These are phyloP conservation scores for Psidium friedrichsthalianum DNA, from an alignment of 345 rosid species.

Conservation along the genomic window DNA sequence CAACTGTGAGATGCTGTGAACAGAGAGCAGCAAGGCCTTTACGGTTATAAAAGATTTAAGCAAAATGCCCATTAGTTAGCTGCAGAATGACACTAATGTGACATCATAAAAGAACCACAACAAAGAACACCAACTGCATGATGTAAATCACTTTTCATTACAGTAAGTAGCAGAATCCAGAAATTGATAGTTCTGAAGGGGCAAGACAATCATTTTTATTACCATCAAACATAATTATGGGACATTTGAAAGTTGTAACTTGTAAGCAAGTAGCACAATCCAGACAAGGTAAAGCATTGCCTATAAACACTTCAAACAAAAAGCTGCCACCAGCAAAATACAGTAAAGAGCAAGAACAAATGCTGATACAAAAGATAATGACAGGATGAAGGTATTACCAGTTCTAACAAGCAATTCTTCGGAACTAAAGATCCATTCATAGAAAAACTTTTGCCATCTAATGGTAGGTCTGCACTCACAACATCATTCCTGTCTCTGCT, in stretches of 20 bases:
- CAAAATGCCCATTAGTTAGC: not conserved
- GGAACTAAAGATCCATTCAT: slow-evolving; percentile 22
- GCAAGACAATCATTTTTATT: not conserved
- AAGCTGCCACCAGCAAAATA: not conserved
- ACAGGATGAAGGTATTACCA: slow-evolving; percentile 39
- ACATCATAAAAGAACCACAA: not conserved
- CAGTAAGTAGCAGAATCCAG: not conserved
- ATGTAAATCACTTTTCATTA: not conserved
- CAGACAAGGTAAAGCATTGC: not conserved
- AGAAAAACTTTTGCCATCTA: slow-evolving; percentile 18
- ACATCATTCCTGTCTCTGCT: slow-evolving; percentile 14
- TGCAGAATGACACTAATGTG: not conserved
- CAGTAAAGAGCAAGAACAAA: not conserved
- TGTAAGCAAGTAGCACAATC: not conserved
- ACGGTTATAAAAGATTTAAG: not conserved
- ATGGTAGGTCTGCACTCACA: slow-evolving; percentile 11
- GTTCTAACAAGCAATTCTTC: slow-evolving; percentile 51
- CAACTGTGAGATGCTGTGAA: not conserved
- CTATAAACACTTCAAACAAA: not conserved
- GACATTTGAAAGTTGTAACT: not conserved
- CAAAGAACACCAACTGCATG: not conserved
- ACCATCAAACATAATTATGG: not conserved
- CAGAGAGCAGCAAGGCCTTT: not conserved
- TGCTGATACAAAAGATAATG: not conserved
- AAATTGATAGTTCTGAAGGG: not conserved